Conservation (phyloP, 1,284 basidiomycete species). For the Naganishia cerealis region DNA sequence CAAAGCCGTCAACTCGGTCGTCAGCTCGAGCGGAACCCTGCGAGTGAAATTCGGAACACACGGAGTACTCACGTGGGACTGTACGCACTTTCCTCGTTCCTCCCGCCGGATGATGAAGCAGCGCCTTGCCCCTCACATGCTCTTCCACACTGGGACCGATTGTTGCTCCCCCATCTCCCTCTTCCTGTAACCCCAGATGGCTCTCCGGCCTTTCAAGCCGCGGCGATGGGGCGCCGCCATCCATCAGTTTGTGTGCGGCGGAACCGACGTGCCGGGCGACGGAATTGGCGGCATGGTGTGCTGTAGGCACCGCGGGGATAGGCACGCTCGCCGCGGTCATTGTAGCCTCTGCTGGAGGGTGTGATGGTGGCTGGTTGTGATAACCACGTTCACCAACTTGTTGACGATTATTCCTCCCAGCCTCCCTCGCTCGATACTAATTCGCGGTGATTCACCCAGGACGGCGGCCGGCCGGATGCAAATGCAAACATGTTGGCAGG, state of each 20-base stretch:
- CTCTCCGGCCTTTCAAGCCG: slow-evolving; percentile 4
- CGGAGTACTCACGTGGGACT: slow-evolving; percentile 18
- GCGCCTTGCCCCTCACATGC: neutral
- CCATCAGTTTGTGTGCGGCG: neutral
- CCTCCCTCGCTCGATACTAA: neutral
- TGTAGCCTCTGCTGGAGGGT: neutral
- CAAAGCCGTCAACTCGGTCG: neutral
- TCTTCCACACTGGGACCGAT: neutral
- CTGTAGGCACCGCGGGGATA: slow-evolving; percentile 8
- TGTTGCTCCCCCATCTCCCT: slow-evolving; percentile 19
- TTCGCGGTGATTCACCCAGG: neutral
- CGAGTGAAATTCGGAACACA: neutral
- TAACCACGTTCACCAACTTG: too few relatives aligned
- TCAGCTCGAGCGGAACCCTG: neutral
- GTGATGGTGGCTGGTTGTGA: neutral
- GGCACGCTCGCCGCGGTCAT: slow-evolving; percentile 24
- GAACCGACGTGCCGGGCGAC: neutral
- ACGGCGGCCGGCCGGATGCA: neutral
- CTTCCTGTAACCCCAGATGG: slow-evolving; percentile 2
- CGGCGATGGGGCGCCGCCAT: neutral
- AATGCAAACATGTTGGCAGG: too few relatives aligned
- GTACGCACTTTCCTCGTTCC: slow-evolving; percentile 20
- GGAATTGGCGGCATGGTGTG: neutral
- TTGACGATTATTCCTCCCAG: too few relatives aligned
- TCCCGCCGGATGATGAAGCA: neutral